Evolutionary conservation across 2,329 filamentous ascomycete species (phyloP), one percentile per base, ranked within the genome.

Genomic region (Alternaria tenuissima): DNA sequence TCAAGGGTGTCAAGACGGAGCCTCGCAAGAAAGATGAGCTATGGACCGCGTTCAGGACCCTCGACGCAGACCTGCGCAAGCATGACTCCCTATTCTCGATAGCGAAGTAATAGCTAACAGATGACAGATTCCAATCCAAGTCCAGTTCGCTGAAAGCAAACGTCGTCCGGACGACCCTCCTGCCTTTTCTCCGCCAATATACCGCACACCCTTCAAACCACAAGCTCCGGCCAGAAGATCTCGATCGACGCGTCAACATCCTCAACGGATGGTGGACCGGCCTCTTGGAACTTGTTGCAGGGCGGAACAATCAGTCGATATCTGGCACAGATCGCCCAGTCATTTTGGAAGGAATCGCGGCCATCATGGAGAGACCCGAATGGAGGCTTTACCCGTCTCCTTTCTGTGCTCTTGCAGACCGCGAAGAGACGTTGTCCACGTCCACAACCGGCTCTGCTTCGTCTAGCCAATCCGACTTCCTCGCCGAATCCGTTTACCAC

Each of bases 261-360:
- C 81, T 97, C 59, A 92, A 95, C 76, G 94, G 92, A 74, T 97
- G 94, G 94, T 97, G 94, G 94, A 89, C 85, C 43, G 89, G 87
- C 1, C 82, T 97, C 39, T 80, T 97, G 57, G 93, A 95, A 61
- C 88, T 96, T 82, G 85, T 97, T 24, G 89, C 93, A 66, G 91
- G 90, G 32, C 86, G 87, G 62, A 87, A 89, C 73, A 89, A 89
- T 57, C 90, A 93, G 70, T 89, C 91, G 3, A 89, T 97, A 14
- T 89, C 92, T 1, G 92, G 92, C 11, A 89, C 92, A n/a, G 94
- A 97, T 72, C 85, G 93, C 32, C 92, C 93, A 0, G 86, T 88
- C 3, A 87, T 96, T 43, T 85, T 96, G 32, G 93, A 97, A 73
- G 91, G 88, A 5, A 85, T 91, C 22, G 88, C 90, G 49, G 87